Base-by-base conservation (phyloP, 352 stramenopile species). In the Globisporangium radiosum region DNA sequence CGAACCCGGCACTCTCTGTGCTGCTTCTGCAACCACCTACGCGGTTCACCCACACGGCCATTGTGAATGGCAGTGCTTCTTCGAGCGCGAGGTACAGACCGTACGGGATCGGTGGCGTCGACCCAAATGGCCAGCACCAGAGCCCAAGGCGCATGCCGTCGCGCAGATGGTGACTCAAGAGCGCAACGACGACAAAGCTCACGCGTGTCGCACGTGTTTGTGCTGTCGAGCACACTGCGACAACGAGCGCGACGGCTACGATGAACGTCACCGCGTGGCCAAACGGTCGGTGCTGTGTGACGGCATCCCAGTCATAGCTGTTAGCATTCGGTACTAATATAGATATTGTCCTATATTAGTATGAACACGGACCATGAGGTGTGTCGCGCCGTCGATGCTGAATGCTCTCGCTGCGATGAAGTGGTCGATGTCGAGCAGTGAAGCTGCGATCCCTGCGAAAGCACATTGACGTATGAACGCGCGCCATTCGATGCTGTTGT, bases 41-140 rank as follows among this genome's bases (percentile, higher is more conserved):
- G 17, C 17, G 42, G 11, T 67, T 40, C 17, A 19, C 17, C 73
- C 71, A 80, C 54, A 61, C 65, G 5, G 66, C 69, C 68, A 81
- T 72, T 33, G 62, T 53, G 57, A 85, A 75, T 19, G 81, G 77
- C 54, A 89, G 64, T 40, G 49, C 57, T 47, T 78, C 57, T 60
- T 89, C 77, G 61, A 85, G 63, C 47, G 70, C 58, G 33, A 91
- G 56, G 51, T 91, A 91, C n/a, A 91, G 45, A 3, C 73, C 57
- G 52, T 91, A 89, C 19, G 74, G 72, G 48, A 91, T 73, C 13
- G 75, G 71, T 11, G 73, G 77, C 11, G 78, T 88, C 9, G 78
- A 89, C 3, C 78, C 81, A 4, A 89, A 56, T 38, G 81, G 81
- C 78, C 77, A 91, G 55, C 87, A 82, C 78, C 78, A 91, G 14